Conservation (phyloP, 2,329 filamentous ascomycete species). For the Sphaerostilbella broomeana region DNA sequence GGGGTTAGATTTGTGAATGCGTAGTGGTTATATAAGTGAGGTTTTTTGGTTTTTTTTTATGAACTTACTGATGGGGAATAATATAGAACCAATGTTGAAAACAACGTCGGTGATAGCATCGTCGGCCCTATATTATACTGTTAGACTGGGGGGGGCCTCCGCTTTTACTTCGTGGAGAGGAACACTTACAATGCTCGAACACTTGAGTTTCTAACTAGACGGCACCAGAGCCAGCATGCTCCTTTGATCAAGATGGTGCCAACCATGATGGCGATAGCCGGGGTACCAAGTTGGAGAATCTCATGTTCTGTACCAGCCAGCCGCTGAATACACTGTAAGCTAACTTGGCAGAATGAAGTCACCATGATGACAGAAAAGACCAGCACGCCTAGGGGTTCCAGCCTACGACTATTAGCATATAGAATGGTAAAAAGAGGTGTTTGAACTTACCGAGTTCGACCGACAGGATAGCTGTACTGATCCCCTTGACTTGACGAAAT, state of each 20-base stretch:
- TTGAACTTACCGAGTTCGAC: conserved; percentile 48
- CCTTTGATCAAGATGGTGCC: conserved; percentile 77
- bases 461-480: conserved; percentile 71
- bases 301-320: conserved; percentile 55
- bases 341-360: conserved; percentile 74
- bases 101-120: conserved; percentile 67
- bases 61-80: conserved; percentile 66
- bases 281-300: conserved; percentile 64
- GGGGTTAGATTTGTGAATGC: neutral
- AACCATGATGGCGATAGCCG: conserved; percentile 74
- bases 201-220: conserved; percentile 75
- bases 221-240: conserved; percentile 80
- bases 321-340: conserved; percentile 60
- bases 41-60: neutral
- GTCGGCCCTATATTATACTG: conserved; percentile 38
- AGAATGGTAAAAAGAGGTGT: neutral
- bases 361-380: conserved; percentile 85
- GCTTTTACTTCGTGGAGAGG: too few relatives aligned
- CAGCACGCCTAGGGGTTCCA: conserved; percentile 74
- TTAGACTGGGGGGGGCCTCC: too few relatives aligned
- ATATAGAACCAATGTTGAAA: conserved; percentile 84
- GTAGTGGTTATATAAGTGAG: neutral
- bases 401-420: conserved; percentile 31
- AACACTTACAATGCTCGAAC: conserved; percentile 64
- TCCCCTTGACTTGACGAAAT: conserved; percentile 61